Evolutionary conservation across 208 protist species (phyloP), one percentile per base, ranked within the genome.

Genomic region (Acanthamoeba castellanii): DNA sequence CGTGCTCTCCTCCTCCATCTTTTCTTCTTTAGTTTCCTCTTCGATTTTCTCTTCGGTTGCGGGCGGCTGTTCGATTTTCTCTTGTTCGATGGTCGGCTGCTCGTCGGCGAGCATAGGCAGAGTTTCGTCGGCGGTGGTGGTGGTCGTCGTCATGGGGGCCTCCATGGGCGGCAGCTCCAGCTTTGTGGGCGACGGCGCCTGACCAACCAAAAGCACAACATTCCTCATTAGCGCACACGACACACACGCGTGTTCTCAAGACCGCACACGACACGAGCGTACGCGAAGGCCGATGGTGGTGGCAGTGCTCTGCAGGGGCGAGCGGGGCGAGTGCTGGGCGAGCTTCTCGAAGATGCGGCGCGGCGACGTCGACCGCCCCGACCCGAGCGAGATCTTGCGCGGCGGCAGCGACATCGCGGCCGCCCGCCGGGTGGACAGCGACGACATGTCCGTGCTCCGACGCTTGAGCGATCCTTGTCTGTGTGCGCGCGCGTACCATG

Each of bases 271-370:
- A 37, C 68, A 37, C 59, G 16, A 76, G 13, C 68, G n/a, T 37
- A 76, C 68, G 32, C 68, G 68, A 14, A 76, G 68, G 27, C 68
- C 68, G 18, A 76, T 76, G 32, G 34, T 76, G 27, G 68, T 14
- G 32, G n/a, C 27, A n/a, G n/a, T n/a, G 47, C 47, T 11, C 47
- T 52, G 47, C 7, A 45, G 68, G 8, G 68, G 32, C 32, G 68
- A 76, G 34, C 68, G 68, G 34, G 68, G 68, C 68, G 68, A 76
- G 34, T 76, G 68, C 34, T 76, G 68, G 27, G 68, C 68, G 32
- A 76, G 68, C 68, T 76, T 76, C 68, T 76, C 68, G 34, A 76
- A 76, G 68, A 76, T 76, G 27, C 34, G 68, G 59, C 59, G 59
- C 9, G 59, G 59, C 68, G 34, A 76, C 68, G 68, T 32, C 18